These are phyloP conservation scores for Aspergillus glaucus DNA, from an alignment of 2,329 filamentous ascomycete genomes.

Conservation along the genomic window DNA sequence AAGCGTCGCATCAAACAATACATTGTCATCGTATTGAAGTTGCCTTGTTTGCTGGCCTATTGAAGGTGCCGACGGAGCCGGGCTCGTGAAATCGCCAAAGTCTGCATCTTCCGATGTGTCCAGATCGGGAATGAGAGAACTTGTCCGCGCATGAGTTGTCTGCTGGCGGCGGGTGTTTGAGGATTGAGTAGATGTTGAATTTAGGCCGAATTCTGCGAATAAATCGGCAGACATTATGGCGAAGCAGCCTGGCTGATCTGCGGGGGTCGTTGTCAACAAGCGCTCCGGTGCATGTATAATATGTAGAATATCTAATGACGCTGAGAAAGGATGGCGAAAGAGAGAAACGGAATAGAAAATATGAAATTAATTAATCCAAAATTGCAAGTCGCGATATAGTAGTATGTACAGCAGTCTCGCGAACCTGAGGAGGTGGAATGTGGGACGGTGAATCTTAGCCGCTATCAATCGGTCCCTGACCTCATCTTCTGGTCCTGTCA, in stretches of 20 bases:
- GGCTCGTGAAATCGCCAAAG: slow-evolving; percentile 6
- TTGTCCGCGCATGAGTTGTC: slow-evolving; percentile 7
- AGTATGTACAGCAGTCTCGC: too few relatives aligned
- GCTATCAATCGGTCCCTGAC: background rate
- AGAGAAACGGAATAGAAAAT: too few relatives aligned
- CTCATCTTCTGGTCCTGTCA: background rate
- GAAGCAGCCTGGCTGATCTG: background rate
- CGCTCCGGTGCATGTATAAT: too few relatives aligned
- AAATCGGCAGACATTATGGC: slow-evolving; percentile 48
- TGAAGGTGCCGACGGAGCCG: slow-evolving; percentile 1
- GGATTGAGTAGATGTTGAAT: slow-evolving; percentile 13
- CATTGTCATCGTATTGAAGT: slow-evolving; percentile 33
- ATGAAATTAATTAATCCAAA: too few relatives aligned
- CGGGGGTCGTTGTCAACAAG: too few relatives aligned
- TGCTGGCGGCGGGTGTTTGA: slow-evolving; percentile 7
- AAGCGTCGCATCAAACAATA: slow-evolving; percentile 58
- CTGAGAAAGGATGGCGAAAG: too few relatives aligned
- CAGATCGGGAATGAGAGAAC: slow-evolving; percentile 17
- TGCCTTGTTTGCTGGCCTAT: background rate
- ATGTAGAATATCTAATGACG: too few relatives aligned
- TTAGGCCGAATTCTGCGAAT: slow-evolving; percentile 45
- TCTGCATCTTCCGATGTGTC: slow-evolving; percentile 16
- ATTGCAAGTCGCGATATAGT: too few relatives aligned
- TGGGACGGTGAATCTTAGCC: background rate
- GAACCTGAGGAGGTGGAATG: too few relatives aligned